Conservation (phyloP, 495 filamentous ascomycete genomes). For the Neurospora hispaniola region DNA sequence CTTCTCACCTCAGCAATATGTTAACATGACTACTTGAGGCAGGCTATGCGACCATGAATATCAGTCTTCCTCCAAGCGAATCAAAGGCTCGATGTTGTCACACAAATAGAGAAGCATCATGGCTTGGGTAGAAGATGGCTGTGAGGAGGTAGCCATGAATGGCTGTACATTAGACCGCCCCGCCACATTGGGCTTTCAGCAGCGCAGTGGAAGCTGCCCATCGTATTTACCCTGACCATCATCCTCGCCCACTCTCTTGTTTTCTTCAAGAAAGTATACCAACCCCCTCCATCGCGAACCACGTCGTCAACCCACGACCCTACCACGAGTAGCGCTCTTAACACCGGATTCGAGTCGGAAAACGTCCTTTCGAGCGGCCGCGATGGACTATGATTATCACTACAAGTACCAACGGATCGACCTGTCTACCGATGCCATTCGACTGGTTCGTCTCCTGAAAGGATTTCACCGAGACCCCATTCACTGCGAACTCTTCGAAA, state of each 20-base stretch:
- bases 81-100: no score
- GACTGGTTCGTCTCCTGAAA: background rate
- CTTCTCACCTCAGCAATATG: background rate
- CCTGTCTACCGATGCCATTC: background rate
- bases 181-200: background rate
- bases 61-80: no score
- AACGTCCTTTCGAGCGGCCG: background rate
- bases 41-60: no score
- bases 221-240: no score
- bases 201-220: background rate
- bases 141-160: background rate
- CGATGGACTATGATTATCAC: background rate
- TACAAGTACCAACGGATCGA: conserved; percentile 1
- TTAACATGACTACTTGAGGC: background rate
- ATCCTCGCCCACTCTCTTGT: no score
- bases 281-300: background rate
- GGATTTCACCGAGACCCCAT: background rate
- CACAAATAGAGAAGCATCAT: background rate
- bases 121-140: background rate
- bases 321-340: background rate
- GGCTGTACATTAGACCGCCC: background rate
- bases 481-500: conserved; percentile 5
- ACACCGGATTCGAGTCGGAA: no score
- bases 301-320: no score
- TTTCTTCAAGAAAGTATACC: background rate